Evolutionary conservation across 352 stramenopile genomes (phyloP), one percentile per base, ranked within the genome.

Genomic region (Phytophthora sp.): DNA sequence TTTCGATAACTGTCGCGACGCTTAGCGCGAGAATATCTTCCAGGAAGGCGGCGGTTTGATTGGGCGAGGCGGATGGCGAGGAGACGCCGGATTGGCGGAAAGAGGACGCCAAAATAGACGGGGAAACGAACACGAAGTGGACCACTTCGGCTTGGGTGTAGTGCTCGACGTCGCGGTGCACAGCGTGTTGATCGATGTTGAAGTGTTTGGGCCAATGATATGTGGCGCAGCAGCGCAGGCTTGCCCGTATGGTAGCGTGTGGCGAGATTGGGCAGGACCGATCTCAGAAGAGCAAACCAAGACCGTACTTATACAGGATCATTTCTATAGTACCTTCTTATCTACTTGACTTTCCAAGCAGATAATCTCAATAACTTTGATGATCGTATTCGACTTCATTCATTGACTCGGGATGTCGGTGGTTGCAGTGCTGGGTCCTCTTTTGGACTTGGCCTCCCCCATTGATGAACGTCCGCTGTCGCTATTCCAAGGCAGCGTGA

Each of bases 391-490:
- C 32, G 49, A 56, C 49, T 56, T 56, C 49, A 56, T 56, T 56
- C 49, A 56, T 56, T 46, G 49, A 56, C 49, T 56, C 49, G 49
- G 49, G 49, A 56, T 56, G 49, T 56, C 31, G 32, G 31, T 56
- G 49, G 32, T 54, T 45, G 45, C 15, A 42, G 45, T 54, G 45
- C 45, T 42, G 45, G 18, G 45, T 54, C 50, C 45, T 60, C 35
- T 69, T 58, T 57, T 51, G 66, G 49, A 65, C 46, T 37, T 21
- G 35, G 55, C 37, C 46, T 39, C 44, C 37, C 66, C 54, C 65
- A 21, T 72, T 76, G 67, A 76, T 76, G 67, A 76, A 76, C 67
- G 67, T 76, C 67, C 67, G 62, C 50, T 72, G 67, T 72, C 58
- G 62, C 62, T 69, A 72, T 76, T 76, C 55, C 55, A 76, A 76